phyloP scores from a whole-genome alignment of 345 rosid genomes.

The Litchi chinensis region DNA sequence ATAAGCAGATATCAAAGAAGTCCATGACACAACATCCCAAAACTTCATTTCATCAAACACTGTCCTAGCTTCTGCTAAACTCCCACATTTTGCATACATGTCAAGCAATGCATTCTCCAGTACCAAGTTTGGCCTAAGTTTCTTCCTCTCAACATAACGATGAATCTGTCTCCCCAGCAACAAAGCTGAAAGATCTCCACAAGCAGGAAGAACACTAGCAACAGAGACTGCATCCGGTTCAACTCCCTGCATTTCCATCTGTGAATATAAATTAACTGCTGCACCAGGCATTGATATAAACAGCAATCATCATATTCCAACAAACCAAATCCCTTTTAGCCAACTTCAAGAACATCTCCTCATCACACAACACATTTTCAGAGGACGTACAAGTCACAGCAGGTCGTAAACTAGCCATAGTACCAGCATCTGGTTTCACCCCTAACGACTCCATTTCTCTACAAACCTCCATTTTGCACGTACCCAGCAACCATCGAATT shows the following conservation, averaged over 20 bases:
- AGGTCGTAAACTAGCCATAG: slow-evolving; percentile 72
- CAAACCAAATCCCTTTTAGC: slow-evolving; percentile 51
- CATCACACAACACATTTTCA: slow-evolving; percentile 54
- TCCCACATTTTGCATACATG: slow-evolving; percentile 77
- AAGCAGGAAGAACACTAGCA: slow-evolving; percentile 75
- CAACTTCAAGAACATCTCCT: slow-evolving; percentile 57
- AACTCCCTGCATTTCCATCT: slow-evolving; percentile 51
- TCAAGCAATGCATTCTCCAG: slow-evolving; percentile 77
- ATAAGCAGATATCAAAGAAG: slow-evolving; percentile 79
- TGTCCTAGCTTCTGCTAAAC: slow-evolving; percentile 52
- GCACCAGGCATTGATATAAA: slow-evolving; percentile 61
- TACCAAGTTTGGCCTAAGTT: slow-evolving; percentile 56
- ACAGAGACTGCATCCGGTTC: slow-evolving; percentile 66
- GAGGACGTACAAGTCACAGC: slow-evolving; percentile 59
- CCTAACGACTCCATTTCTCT: slow-evolving; percentile 53
- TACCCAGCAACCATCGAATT: slow-evolving; percentile 69
- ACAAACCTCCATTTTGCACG: slow-evolving; percentile 64
- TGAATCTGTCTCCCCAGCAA: slow-evolving; percentile 57
- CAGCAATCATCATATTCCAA: slow-evolving; percentile 80
- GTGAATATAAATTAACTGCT: slow-evolving; percentile 55
- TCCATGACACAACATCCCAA: slow-evolving; percentile 73
- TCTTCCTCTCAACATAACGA: slow-evolving; percentile 46
- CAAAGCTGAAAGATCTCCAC: slow-evolving; percentile 71
- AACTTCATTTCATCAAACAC: slow-evolving; percentile 63
- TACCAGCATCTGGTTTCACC: slow-evolving; percentile 59